Conservation (phyloP, 352 stramenopile genomes). For the Phytophthora niederhauseri region DNA sequence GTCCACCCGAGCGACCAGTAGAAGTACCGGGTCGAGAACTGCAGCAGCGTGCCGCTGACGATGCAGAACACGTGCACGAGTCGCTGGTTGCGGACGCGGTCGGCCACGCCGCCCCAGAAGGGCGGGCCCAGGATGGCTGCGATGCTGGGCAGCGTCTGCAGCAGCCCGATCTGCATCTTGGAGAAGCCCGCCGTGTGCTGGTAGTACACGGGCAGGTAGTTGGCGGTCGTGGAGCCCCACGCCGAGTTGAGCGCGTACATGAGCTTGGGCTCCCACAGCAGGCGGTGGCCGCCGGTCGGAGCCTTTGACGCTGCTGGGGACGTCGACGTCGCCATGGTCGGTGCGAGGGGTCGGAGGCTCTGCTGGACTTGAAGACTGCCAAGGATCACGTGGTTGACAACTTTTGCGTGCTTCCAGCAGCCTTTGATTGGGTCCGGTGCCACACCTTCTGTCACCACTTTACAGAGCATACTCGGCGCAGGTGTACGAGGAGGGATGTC, state of each 20-base stretch:
- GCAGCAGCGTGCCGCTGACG: constrained; percentile 50
- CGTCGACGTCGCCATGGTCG: constrained; percentile 7
- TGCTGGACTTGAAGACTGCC: background rate
- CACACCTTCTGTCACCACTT: constrained; percentile 1
- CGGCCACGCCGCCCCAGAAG: constrained; percentile 70
- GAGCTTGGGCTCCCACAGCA: constrained; percentile 61
- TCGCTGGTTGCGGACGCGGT: constrained; percentile 62
- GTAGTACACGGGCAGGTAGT: constrained; percentile 78
- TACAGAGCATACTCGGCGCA: background rate
- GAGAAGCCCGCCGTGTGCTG: constrained; percentile 59
- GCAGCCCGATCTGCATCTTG: constrained; percentile 74
- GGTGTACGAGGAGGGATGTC: constrained; percentile 21
- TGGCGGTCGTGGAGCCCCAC: constrained; percentile 60
- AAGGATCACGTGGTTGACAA: background rate
- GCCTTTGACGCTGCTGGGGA: background rate
- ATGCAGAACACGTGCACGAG: constrained; percentile 68
- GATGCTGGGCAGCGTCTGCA: constrained; percentile 67
- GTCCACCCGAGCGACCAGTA: constrained; percentile 46
- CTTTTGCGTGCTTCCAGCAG: constrained; percentile 17
- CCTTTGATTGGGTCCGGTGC: constrained; percentile 28
- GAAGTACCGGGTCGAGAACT: constrained; percentile 56
- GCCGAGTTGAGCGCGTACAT: constrained; percentile 71
- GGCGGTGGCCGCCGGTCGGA: constrained; percentile 3
- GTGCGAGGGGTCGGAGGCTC: background rate
- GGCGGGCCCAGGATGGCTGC: constrained; percentile 63